Base-by-base conservation (phyloP, 306 rosid species). In the Cucurbita moschata region DNA sequence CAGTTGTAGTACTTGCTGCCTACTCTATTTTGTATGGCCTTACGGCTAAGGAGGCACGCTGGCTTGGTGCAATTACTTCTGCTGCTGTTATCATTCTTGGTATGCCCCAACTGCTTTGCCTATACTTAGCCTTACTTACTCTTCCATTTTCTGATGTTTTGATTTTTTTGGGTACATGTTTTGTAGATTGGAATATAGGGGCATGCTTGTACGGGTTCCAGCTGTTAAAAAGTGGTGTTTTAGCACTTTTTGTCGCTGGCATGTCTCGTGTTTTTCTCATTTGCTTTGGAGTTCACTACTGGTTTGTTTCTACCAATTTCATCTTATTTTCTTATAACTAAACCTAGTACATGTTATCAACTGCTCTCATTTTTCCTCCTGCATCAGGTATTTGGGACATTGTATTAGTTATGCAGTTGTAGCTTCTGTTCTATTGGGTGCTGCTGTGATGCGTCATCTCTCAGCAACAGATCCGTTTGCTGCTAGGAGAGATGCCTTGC, bases 401-500 rank as follows among this genome's bases (percentile, higher is more conserved):
- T 95, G 99, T 87, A 86, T 95, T 75, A 95, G 99, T 86, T 95
- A 95, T 84, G 96, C 89, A 61, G 90, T 95, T 82, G 96, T 95
- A 81, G 99, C 99, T 7, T 81, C 96, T 76, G 99, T 91, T 68
- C 90, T 95, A 54, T 81, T 88, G 58, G 97, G 96, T 50, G 99
- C 97, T 75, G 96, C 92, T 78, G 99, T 95, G 80, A 88, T 90
- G 84, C 97, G 99, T 67, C 97, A 91, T 85, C 85, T 95, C 56
- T 91, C 99, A 23, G 88, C 82, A 35, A 83, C 86, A 46, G 91
- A 91, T 75, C 99, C 99, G 38, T 89, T 91, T 68, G 99, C 93
- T 71, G 99, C 97, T 61, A 95, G 99, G 76, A 88, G 99, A 81
- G 99, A 91, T 89, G 99, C 99, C 79, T 84, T 95, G 76, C 97